Conservation (phyloP, 352 stramenopile species). For the Plasmopara viticola region DNA sequence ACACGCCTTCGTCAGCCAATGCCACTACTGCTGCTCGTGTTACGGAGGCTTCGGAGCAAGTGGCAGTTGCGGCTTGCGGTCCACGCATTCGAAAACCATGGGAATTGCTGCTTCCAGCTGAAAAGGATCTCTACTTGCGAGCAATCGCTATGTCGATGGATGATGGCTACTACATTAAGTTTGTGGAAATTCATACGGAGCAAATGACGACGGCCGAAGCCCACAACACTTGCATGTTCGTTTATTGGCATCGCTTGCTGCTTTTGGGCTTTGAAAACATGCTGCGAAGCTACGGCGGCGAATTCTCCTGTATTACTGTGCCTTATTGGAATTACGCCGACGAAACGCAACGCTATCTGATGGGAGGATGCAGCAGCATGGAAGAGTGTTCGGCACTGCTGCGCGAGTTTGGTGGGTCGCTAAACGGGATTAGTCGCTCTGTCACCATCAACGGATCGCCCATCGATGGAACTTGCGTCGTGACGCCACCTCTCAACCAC, state of each 20-base stretch:
- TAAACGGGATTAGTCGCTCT: constrained; percentile 21
- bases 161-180: constrained; percentile 79
- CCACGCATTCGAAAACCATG: constrained; percentile 75
- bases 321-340: constrained; percentile 87
- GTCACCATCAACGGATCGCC: constrained; percentile 68
- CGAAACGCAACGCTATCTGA: constrained; percentile 67
- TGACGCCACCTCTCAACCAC: constrained; percentile 41
- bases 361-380: constrained; percentile 55
- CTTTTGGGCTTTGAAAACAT: constrained; percentile 85
- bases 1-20: constrained; percentile 7
- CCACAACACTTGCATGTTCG: constrained; percentile 84
- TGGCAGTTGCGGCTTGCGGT: constrained; percentile 33
- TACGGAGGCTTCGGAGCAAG: constrained; percentile 25
- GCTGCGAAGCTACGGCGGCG: constrained; percentile 64
- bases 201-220: constrained; percentile 75
- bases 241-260: constrained; percentile 82
- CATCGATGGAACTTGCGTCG: constrained; percentile 53
- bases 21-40: constrained; percentile 2
- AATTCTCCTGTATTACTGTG: constrained; percentile 81
- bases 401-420: constrained; percentile 60
- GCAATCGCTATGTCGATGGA: constrained; percentile 75
- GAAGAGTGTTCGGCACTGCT: constrained; percentile 70
- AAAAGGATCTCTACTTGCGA: constrained; percentile 73
- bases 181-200: constrained; percentile 84
- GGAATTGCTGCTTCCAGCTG: constrained; percentile 43